phyloP scores from a whole-genome alignment of 176 grass and related monocot genomes.

The Pontederia crassipes region DNA sequence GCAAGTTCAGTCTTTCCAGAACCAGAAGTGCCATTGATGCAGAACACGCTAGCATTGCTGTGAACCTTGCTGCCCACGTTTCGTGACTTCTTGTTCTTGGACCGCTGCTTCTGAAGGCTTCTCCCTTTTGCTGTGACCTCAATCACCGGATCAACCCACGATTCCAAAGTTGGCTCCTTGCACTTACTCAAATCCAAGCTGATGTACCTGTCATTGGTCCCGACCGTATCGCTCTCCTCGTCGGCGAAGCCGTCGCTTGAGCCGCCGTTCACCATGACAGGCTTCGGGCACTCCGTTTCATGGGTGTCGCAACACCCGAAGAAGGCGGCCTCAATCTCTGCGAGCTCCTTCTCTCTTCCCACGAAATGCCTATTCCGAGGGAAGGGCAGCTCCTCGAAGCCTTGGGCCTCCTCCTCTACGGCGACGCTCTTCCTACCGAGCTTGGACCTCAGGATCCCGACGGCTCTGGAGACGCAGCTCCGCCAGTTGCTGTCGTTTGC shows the following conservation, averaged over 20 bases:
- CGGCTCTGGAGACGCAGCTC: constrained; percentile 58
- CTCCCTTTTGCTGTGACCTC: constrained; percentile 65
- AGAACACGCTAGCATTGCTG: constrained; percentile 42
- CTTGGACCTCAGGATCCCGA: constrained; percentile 54
- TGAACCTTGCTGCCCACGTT: constrained; percentile 41
- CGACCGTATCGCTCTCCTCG: constrained; percentile 67
- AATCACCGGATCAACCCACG: constrained; percentile 93
- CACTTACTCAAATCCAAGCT: constrained; percentile 87
- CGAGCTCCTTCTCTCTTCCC: constrained; percentile 90
- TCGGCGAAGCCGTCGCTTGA: constrained; percentile 84
- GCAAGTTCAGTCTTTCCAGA: constrained; percentile 89
- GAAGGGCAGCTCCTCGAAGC: constrained; percentile 46
- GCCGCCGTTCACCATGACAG: constrained; percentile 32
- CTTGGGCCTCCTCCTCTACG: constrained; percentile 48
- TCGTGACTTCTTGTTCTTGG: constrained; percentile 64
- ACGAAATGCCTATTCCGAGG: constrained; percentile 78
- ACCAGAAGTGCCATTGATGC: constrained; percentile 67
- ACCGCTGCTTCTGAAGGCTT: constrained; percentile 68
- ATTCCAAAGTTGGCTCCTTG: constrained; percentile 89
- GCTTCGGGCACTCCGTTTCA: constrained; percentile 60
- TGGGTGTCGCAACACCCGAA: constrained; percentile 67
- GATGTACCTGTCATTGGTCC: constrained; percentile 61
- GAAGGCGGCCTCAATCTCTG: constrained; percentile 66
- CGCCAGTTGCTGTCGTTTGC: constrained; percentile 80
- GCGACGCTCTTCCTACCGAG: constrained; percentile 74